These are phyloP conservation scores for Moniliophthora roreri DNA, from an alignment of 1,284 basidiomycete genomes.

Conservation along the genomic window DNA sequence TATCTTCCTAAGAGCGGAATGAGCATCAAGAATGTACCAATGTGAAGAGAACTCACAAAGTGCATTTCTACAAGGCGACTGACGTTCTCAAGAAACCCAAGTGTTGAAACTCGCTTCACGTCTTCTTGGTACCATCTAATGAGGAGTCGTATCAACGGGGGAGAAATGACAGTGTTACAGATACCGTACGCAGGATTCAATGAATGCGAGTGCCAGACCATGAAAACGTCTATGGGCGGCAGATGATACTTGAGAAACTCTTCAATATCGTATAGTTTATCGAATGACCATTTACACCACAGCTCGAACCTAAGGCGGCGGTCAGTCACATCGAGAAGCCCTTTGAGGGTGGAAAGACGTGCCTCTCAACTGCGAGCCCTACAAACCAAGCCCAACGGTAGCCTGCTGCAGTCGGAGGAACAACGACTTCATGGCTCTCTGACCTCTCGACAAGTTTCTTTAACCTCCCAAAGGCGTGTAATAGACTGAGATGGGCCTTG, in stretches of 20 bases:
- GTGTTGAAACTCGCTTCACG: constrained; percentile 26
- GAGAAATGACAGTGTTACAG: background rate
- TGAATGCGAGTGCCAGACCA: constrained; percentile 51
- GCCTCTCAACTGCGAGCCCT: constrained; percentile 34
- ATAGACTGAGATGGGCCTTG: too few species aligned
- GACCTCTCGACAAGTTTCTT: too few species aligned
- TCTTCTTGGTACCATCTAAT: constrained; percentile 44
- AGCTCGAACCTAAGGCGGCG: constrained; percentile 29
- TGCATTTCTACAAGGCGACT: constrained; percentile 22
- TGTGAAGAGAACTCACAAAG: constrained; percentile 26
- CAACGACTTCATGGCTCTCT: too few species aligned
- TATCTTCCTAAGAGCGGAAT: constrained; percentile 7
- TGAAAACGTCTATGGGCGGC: constrained; percentile 46
- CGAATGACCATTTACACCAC: constrained; percentile 24
- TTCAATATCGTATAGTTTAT: background rate
- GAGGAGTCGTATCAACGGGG: background rate
- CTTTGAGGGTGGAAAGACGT: constrained; percentile 2
- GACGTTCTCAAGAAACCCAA: constrained; percentile 25
- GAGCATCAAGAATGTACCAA: background rate
- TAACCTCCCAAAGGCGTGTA: too few species aligned
- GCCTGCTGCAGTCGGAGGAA: too few species aligned
- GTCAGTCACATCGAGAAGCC: background rate
- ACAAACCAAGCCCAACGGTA: constrained; percentile 34
- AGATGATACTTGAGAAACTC: constrained; percentile 23
- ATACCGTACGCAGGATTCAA: constrained; percentile 42